Evolutionary conservation across 2,329 filamentous ascomycete species (phyloP), one percentile per base, ranked within the genome.

Genomic region (Claviceps paspali): DNA sequence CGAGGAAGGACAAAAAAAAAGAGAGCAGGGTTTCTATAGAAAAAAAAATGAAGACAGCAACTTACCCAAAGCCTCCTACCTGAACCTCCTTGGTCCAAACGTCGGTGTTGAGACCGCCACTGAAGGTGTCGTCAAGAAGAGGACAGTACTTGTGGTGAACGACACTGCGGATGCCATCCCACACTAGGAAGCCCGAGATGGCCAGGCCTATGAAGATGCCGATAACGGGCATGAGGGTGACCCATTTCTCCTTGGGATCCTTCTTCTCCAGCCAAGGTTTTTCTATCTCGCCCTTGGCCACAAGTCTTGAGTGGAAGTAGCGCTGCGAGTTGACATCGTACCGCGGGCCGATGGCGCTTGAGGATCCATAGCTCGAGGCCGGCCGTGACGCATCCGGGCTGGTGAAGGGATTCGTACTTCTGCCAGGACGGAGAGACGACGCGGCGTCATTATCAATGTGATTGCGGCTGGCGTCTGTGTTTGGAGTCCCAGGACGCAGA

Each of bases 241-340:
- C 76, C 83, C 83, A 91, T 62, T 85, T 91, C 65, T 88, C 81
- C 54, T 76, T 80, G 10, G 79, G 77, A 46, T 87, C 79, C 40
- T 65, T 75, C 52, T 76, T 78, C n/a, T 70, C 59, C 28, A 80
- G 59, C 84, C 84, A 91, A 10, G 83, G 80, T 60, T 82, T 79
- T 53, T 85, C 78, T 3, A 83, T 57, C 34, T 82, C 73, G 29
- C 73, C 81, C 53, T 84, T 83, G 52, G 68, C 71, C 24, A 88
- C 70, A 42, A 81, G 65, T 41, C 81, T 67, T 14, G 81, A 86
- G 56, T 78, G 78, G 52, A 87, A 88, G 59, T 79, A 85, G 37
- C 67, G 63, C 46, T 65, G 61, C 14, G 55, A 46, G 19, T 56
- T 55, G 33, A 61, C 56, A 12, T 62, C 56, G 27, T 58, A 54